These are phyloP conservation scores for Beverwykella pulmonaria DNA, from an alignment of 495 filamentous ascomycete genomes.

Conservation along the genomic window DNA sequence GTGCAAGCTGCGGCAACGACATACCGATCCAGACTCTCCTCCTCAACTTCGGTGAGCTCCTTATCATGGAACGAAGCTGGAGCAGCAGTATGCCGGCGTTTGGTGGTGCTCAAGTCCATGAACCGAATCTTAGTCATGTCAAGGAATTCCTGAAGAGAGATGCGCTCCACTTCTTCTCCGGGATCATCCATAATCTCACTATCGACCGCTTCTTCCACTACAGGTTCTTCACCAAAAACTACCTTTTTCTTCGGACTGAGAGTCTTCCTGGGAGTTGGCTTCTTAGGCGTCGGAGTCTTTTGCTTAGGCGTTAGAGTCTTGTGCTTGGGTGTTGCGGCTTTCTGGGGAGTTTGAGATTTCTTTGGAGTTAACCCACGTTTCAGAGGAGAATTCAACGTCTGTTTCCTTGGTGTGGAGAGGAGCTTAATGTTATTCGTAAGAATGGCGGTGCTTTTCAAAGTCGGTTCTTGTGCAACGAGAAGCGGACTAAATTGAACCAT, in stretches of 20 bases:
- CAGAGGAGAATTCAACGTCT: conserved; percentile 32
- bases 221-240: conserved; percentile 28
- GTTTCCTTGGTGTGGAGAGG: conserved; percentile 44
- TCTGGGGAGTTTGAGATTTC: conserved; percentile 43
- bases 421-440: conserved; percentile 45
- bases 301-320: conserved; percentile 30
- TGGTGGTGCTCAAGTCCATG: conserved; percentile 93
- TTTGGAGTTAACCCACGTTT: conserved; percentile 38
- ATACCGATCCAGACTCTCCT: conserved; percentile 65
- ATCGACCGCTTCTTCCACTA: conserved; percentile 4
- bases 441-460: conserved; percentile 33
- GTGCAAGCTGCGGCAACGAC: conserved; percentile 91
- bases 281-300: conserved; percentile 33
- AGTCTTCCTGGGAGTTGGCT: conserved; percentile 33
- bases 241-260: conserved; percentile 31
- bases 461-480: conserved; percentile 10
- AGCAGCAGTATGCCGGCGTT: conserved; percentile 80
- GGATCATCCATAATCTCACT: conserved; percentile 9
- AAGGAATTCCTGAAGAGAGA: conserved; percentile 88
- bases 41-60: conserved; percentile 43
- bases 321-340: conserved; percentile 29
- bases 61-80: conserved; percentile 53
- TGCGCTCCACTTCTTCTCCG: conserved; percentile 55
- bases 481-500: conserved; percentile 35
- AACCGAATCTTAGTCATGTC: conserved; percentile 95